Conservation (phyloP, 768 basidiomycete genomes). For the Hebeloma cylindrosporum region DNA sequence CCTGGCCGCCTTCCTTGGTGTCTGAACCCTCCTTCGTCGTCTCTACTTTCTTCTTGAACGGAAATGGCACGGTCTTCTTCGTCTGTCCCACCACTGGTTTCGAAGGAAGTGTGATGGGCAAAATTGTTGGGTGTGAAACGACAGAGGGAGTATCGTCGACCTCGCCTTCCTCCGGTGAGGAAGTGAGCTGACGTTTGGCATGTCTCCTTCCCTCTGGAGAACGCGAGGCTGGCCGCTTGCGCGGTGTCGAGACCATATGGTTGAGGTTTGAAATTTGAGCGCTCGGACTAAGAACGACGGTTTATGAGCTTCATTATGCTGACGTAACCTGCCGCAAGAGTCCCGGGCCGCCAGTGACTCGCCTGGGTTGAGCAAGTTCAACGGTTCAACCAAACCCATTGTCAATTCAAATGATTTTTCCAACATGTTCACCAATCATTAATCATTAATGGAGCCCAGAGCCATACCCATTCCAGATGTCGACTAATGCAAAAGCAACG, state of each 20-base stretch:
- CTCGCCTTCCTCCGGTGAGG: conserved; percentile 83
- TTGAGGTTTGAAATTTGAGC: no score
- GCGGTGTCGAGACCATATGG: conserved; percentile 25
- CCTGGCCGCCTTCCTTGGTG: conserved; percentile 1
- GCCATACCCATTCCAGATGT: no score
- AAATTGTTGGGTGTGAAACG: conserved; percentile 23
- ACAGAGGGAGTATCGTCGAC: conserved; percentile 53
- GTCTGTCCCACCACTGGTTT: conserved; percentile 37
- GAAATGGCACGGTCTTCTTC: conserved; percentile 59
- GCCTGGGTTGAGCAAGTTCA: no score
- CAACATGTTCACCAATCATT: no score
- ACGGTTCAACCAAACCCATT: no score
- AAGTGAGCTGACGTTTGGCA: conserved; percentile 55
- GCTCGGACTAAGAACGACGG: no score
- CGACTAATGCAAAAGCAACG: no score
- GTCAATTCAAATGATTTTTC: no score
- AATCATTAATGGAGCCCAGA: no score
- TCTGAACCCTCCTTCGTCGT: conserved; percentile 16
- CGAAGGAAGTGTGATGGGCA: conserved; percentile 32
- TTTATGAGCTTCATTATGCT: no score
- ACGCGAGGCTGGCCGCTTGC: conserved; percentile 60
- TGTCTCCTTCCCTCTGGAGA: conserved; percentile 51
- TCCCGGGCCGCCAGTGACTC: no score
- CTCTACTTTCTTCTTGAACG: conserved; percentile 63
- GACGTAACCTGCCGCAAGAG: no score